Conservation (phyloP, 2,329 filamentous ascomycete genomes). For the Clarireedia paspali region DNA sequence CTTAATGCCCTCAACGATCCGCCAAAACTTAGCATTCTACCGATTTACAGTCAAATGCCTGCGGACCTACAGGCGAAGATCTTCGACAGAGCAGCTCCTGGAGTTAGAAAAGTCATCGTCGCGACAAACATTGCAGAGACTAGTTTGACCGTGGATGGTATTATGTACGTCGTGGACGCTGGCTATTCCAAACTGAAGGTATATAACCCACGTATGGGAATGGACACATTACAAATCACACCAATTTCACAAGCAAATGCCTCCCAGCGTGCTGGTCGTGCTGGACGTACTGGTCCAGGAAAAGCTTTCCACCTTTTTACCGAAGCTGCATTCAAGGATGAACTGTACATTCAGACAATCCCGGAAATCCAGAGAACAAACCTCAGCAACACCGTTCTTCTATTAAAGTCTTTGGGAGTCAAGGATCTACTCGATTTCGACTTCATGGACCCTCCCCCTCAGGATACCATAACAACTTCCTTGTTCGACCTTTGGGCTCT, state of each 20-base stretch:
- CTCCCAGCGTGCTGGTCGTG: conserved; percentile 85
- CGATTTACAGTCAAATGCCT: conserved; percentile 99
- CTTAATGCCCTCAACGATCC: conserved; percentile 87
- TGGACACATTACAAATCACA: conserved; percentile 97
- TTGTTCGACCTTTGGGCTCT: conserved; percentile 97
- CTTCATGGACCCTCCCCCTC: conserved; percentile 97
- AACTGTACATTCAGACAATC: conserved; percentile 93
- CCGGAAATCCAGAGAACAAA: conserved; percentile 97
- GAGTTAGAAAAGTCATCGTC: conserved; percentile 94
- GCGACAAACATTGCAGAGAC: conserved; percentile 77
- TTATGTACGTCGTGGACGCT: conserved; percentile 97
- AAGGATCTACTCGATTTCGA: conserved; percentile 94
- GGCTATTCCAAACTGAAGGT: conserved; percentile 98
- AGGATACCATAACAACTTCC: conserved; percentile 95
- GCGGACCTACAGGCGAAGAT: conserved; percentile 97
- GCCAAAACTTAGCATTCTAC: conserved; percentile 86
- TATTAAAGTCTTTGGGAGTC: conserved; percentile 90
- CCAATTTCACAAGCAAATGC: conserved; percentile 96
- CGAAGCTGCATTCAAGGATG: conserved; percentile 89
- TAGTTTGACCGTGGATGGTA: conserved; percentile 76
- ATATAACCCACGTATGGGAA: conserved; percentile 97
- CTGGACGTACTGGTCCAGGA: conserved; percentile 87
- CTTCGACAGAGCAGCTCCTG: conserved; percentile 83
- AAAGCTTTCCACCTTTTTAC: conserved; percentile 94
- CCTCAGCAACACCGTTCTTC: conserved; percentile 84